These are phyloP conservation scores for Colletotrichum noveboracense DNA, from an alignment of 2,329 filamentous ascomycete species.

Conservation along the genomic window DNA sequence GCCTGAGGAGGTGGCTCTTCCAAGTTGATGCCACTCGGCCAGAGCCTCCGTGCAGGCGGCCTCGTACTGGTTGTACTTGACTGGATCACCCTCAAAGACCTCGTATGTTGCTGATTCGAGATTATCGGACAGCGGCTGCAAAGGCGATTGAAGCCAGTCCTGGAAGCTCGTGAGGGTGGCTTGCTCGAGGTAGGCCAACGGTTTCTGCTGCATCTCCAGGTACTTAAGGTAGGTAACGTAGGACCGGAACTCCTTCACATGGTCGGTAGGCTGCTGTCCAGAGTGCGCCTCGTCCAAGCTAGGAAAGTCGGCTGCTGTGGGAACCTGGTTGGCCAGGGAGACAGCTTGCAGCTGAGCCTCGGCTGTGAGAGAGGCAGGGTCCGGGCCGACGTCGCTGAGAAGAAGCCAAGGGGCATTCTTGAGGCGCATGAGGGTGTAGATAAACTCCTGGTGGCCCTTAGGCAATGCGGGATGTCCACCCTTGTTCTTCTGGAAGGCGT, in stretches of 20 bases:
- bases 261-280: slow-evolving; percentile 24
- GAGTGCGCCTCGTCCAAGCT: slow-evolving; percentile 70
- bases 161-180: slow-evolving; percentile 69
- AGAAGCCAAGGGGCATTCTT: slow-evolving; percentile 68
- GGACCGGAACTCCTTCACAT: slow-evolving; percentile 27
- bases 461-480: slow-evolving; percentile 66
- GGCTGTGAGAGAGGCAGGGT: slow-evolving; percentile 24
- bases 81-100: slow-evolving; percentile 96
- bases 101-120: slow-evolving; percentile 97
- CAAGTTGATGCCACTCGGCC: slow-evolving; percentile 74
- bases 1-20: slow-evolving; percentile 76
- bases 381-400: slow-evolving; percentile 65
- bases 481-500: slow-evolving; percentile 65
- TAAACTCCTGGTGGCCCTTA: slow-evolving; percentile 64
- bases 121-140: slow-evolving; percentile 95
- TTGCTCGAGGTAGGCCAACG: slow-evolving; percentile 56
- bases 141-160: slow-evolving; percentile 92
- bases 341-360: slow-evolving; percentile 16
- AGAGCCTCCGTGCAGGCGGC: slow-evolving; percentile 81
- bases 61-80: slow-evolving; percentile 98
- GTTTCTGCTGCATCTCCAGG: slow-evolving; percentile 81
- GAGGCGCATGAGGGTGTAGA: slow-evolving; percentile 68
- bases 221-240: slow-evolving; percentile 84
- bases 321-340: slow-evolving; percentile 29
- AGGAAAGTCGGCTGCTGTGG: slow-evolving; percentile 65